Evolutionary conservation across 768 basidiomycete genomes (phyloP).

Genomic region (Artomyces pyxidatus): DNA sequence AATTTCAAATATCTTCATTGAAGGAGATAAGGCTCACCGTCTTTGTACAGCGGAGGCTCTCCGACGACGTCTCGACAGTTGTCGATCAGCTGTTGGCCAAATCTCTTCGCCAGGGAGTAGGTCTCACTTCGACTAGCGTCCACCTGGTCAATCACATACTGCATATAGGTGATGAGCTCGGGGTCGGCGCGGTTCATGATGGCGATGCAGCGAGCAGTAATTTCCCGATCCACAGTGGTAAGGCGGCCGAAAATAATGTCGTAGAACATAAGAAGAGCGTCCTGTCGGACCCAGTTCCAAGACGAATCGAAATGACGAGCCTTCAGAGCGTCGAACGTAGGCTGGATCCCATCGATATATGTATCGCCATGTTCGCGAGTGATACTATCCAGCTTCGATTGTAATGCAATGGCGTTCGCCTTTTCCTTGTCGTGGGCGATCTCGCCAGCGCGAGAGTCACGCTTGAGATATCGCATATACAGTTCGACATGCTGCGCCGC

Average conservation of each 20-base stretch:
- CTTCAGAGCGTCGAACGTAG: slow-evolving; percentile 89
- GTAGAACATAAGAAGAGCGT: slow-evolving; percentile 93
- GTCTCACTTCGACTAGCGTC: slow-evolving; percentile 80
- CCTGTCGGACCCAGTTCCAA: slow-evolving; percentile 99
- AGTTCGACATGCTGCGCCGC: slow-evolving; percentile 91
- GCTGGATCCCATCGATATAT: slow-evolving; percentile 93
- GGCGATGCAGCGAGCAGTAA: slow-evolving; percentile 93
- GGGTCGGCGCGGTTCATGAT: slow-evolving; percentile 97
- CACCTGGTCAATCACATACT: slow-evolving; percentile 84
- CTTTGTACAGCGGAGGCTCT: slow-evolving; percentile 88
- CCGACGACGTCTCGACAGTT: slow-evolving; percentile 83
- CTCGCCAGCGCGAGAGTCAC: slow-evolving; percentile 89
- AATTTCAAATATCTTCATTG: neutral
- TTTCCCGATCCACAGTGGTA: slow-evolving; percentile 90
- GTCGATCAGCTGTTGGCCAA: slow-evolving; percentile 91
- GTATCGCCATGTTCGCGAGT: slow-evolving; percentile 86
- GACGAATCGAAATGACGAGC: slow-evolving; percentile 97
- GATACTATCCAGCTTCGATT: slow-evolving; percentile 83
- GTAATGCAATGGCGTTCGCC: slow-evolving; percentile 59
- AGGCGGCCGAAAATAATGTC: slow-evolving; percentile 96
- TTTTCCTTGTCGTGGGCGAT: slow-evolving; percentile 85
- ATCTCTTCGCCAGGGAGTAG: slow-evolving; percentile 93
- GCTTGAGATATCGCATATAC: slow-evolving; percentile 93
- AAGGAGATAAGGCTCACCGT: slow-evolving; percentile 49
- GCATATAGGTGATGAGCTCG: slow-evolving; percentile 88